A percentile compares a stretch with the other conserved stretches of the same genome.
These are phyloP conservation scores for Debaryomyces coudertii DNA, from an alignment of 1,139 yeast genomes.

Conservation along the genomic window DNA sequence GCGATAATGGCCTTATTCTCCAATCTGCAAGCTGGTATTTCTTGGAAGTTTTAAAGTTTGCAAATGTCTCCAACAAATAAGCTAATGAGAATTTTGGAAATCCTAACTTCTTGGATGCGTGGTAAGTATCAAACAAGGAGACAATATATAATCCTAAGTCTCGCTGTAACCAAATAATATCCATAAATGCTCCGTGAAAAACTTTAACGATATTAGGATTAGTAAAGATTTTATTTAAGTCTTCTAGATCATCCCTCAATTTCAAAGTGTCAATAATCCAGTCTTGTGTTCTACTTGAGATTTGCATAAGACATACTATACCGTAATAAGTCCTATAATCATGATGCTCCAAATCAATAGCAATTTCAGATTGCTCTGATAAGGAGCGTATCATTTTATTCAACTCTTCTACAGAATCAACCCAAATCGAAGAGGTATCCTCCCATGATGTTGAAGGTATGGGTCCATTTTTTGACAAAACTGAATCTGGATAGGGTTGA, in stretches of 20 bases:
- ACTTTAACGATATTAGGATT: conserved; percentile 82
- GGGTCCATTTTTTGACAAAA: conserved; percentile 53
- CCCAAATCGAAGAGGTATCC: conserved; percentile 65
- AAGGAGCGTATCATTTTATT: conserved; percentile 58
- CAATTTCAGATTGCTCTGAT: conserved; percentile 60
- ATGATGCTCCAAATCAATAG: conserved; percentile 97
- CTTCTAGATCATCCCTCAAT: conserved; percentile 70
- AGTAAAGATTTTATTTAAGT: conserved; percentile 74
- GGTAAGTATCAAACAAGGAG: conserved; percentile 88
- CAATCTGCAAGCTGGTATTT: conserved; percentile 97
- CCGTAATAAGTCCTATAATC: conserved; percentile 91
- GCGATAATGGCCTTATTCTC: conserved; percentile 85
- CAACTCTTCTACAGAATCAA: conserved; percentile 60
- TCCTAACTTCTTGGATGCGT: conserved; percentile 79
- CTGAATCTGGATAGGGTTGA: conserved; percentile 68
- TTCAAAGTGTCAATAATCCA: conserved; percentile 82
- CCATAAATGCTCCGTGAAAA: conserved; percentile 97
- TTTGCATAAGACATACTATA: conserved; percentile 90
- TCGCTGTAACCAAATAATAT: conserved; percentile 94
- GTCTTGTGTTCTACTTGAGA: conserved; percentile 77
- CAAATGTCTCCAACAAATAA: conserved; percentile 76
- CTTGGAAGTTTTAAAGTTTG: conserved; percentile 85
- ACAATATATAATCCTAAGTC: conserved; percentile 93
- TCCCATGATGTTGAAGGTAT: conserved; percentile 69
- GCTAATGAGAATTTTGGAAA: conserved; percentile 86